phyloP scores from a whole-genome alignment of 2,329 filamentous ascomycete genomes.

The Parastagonospora avenae region DNA sequence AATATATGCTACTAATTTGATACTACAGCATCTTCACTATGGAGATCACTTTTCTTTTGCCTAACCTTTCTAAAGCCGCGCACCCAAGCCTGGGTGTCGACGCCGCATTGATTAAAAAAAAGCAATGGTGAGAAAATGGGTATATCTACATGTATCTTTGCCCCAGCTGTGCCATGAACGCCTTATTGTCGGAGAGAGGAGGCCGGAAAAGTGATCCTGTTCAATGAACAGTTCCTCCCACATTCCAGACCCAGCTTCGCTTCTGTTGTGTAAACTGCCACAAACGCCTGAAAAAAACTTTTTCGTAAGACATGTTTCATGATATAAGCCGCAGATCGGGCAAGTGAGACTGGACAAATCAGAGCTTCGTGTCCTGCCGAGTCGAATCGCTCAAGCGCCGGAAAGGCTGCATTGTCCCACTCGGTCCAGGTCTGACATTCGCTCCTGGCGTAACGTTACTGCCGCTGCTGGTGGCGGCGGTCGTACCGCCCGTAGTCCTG shows the following conservation, averaged over 20 bases:
- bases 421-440: slow-evolving; percentile 25
- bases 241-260: neutral
- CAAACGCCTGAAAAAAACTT: slow-evolving; percentile 16
- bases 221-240: neutral
- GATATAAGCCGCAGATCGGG: slow-evolving; percentile 9
- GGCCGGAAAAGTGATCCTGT: neutral
- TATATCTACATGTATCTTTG: slow-evolving; percentile 13
- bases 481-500: slow-evolving; percentile 30
- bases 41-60: neutral
- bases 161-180: slow-evolving; percentile 12
- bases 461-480: slow-evolving; percentile 19
- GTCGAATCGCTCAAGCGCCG: slow-evolving; percentile 43
- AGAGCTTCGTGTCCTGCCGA: slow-evolving; percentile 46
- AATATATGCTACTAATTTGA: neutral
- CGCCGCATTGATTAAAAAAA: too few species aligned
- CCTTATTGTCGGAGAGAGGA: slow-evolving; percentile 7
- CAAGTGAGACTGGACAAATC: slow-evolving; percentile 1
- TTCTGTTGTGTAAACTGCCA: neutral
- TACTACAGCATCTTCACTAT: neutral
- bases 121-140: slow-evolving; percentile 6
- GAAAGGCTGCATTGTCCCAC: slow-evolving; percentile 34
- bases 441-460: slow-evolving; percentile 34
- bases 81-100: too few species aligned
- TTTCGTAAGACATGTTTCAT: slow-evolving; percentile 22
- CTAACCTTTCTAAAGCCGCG: neutral